phyloP scores from a whole-genome alignment of 441 rosid species.

The Populus hybrid region DNA sequence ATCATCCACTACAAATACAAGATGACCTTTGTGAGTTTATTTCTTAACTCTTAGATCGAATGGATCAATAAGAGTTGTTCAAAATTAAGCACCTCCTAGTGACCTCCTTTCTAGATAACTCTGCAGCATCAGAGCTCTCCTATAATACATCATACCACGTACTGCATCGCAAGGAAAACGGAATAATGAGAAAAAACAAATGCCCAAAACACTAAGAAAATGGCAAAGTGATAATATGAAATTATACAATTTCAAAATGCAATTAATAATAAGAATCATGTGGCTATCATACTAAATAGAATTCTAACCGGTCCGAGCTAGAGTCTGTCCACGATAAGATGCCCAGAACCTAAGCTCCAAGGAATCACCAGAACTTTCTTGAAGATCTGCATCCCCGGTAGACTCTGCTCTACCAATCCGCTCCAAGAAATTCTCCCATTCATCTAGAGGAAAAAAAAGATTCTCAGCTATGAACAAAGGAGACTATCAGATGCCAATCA shows the following conservation, averaged over 20 bases:
- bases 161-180: conserved; percentile 48
- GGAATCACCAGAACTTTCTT: conserved; percentile 68
- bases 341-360: conserved; percentile 98
- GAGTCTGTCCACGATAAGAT: conserved; percentile 95
- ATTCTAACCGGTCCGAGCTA: conserved; percentile 87
- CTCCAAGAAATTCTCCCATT: conserved; percentile 97
- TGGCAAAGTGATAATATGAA: conserved; percentile 14
- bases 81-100: conserved; percentile 56
- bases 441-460: conserved; percentile 49
- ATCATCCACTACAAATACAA: conserved; percentile 45
- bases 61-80: conserved; percentile 8
- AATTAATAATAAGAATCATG: neutral
- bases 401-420: conserved; percentile 77
- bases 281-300: conserved; percentile 5
- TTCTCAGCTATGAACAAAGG: neutral
- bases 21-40: conserved; percentile 21
- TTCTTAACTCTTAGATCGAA: conserved; percentile 7
- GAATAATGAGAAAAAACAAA: conserved; percentile 12
- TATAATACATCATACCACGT: conserved; percentile 99
- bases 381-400: conserved; percentile 66
- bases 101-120: conserved; percentile 79
- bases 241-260: neutral
- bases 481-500: neutral
- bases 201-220: conserved; percentile 13
- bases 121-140: conserved; percentile 97